Evolutionary conservation across 768 basidiomycete genomes (phyloP).

Genomic region (Leccinellum albellum): DNA sequence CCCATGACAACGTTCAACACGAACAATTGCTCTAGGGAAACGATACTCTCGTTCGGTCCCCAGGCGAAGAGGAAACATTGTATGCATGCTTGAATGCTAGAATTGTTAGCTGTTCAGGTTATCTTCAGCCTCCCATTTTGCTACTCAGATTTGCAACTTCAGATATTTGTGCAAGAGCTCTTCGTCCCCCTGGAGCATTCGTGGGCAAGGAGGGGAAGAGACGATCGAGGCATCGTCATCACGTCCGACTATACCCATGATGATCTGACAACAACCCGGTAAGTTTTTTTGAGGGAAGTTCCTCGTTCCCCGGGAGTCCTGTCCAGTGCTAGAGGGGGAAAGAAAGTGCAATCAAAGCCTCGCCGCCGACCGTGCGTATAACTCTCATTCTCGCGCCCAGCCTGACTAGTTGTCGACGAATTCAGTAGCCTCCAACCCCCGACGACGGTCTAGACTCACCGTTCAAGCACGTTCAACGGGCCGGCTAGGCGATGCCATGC

Average conservation of each 20-base stretch:
- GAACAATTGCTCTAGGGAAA: background rate
- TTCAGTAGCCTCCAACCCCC: background rate
- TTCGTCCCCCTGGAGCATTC: background rate
- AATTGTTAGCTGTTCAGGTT: background rate
- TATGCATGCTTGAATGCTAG: background rate
- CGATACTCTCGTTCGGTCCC: background rate
- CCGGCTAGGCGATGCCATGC: background rate
- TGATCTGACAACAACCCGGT: background rate
- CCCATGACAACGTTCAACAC: background rate
- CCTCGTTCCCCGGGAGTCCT: constrained; percentile 4
- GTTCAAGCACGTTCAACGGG: background rate
- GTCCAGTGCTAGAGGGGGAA: background rate
- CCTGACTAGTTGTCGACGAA: background rate
- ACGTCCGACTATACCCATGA: constrained; percentile 4
- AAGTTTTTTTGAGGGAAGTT: background rate
- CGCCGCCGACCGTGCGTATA: background rate
- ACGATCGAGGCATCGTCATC: background rate
- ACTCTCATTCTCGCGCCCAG: background rate
- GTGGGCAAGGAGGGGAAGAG: background rate
- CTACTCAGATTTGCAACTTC: constrained; percentile 1
- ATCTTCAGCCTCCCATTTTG: background rate
- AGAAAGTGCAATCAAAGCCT: background rate
- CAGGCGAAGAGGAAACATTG: background rate
- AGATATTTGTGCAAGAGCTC: background rate
- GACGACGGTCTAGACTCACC: background rate